Base-by-base conservation (phyloP, 2,329 filamentous ascomycete species). In the Metarhizium album region DNA sequence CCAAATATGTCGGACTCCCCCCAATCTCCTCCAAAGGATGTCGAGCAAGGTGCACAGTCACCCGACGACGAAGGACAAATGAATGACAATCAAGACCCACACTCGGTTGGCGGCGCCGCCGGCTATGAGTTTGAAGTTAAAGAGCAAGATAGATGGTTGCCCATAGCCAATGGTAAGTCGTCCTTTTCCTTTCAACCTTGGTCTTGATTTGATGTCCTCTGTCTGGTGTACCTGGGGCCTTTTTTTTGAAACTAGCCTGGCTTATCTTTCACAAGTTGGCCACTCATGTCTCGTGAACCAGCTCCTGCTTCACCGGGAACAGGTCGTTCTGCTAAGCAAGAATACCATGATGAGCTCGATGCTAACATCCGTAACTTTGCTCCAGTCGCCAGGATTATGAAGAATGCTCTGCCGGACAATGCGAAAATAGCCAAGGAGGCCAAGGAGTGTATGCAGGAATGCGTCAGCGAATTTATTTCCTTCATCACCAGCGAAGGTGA, bases 361-460 rank as follows among this genome's bases (percentile, higher is more conserved):
- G 87, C 89, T 94, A 90, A 94, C 76, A 93, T 93, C 75, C 83
- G 86, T 64, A 93, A 93, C 73, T 90, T 88, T 81, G 86, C 83
- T 71, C 83, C 86, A 98, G 93, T 98, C 64, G 93, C 93, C 58
- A 86, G 93, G 52, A 97, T 98, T 69, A 98, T 98, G 93, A 98
- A 98, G 71, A 86, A 90, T 62, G 93, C 93, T 6, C 78, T 98
- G 46, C 93, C 93, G 48, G 93, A 98, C 58, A 98, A 98, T 65
- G 93, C 93, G 59, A 98, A 98, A 73, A 98, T 98, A 55, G 90
- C 90, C 53, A 98, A 98, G 67, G 93, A 98, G 67, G 93, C 93
- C 51, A 98, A 98, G 70, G 93, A 98, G 68, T 98, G 93, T 72
- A 97, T 98, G 93, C 93, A 98, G 70, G 93, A 98, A 70, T 98